These are phyloP conservation scores for Saccharomyces hybrid DNA, from an alignment of 1,139 yeast species.

Conservation along the genomic window DNA sequence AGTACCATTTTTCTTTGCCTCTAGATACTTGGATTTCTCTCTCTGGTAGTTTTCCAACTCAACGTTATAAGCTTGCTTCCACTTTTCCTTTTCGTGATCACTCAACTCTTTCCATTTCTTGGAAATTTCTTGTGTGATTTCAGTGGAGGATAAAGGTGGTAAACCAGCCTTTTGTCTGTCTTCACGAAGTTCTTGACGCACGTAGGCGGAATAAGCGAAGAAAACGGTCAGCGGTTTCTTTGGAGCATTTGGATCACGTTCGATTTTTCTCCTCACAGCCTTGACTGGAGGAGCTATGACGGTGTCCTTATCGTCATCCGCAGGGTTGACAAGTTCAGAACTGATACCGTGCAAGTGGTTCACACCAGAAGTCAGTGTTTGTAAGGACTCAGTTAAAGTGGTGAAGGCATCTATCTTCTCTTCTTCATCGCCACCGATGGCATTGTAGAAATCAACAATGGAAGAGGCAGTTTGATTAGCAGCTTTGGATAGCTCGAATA, in stretches of 20 bases:
- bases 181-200: conserved; percentile 56
- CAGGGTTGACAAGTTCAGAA: conserved; percentile 29
- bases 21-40: conserved; percentile 57
- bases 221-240: conserved; percentile 65
- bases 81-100: conserved; percentile 60
- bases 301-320: conserved; percentile 14
- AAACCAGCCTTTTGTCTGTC: conserved; percentile 55
- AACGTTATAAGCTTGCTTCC: conserved; percentile 66
- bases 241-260: conserved; percentile 51
- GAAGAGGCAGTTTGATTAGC: conserved; percentile 77
- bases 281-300: conserved; percentile 19
- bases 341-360: conserved; percentile 26
- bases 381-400: conserved; percentile 31
- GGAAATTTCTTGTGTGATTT: conserved; percentile 71
- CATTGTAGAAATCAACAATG: conserved; percentile 64
- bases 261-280: conserved; percentile 43
- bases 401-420: conserved; percentile 33
- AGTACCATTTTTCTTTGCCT: conserved; percentile 42
- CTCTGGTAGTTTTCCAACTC: conserved; percentile 58
- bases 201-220: conserved; percentile 65
- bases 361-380: conserved; percentile 30
- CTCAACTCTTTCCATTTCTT: conserved; percentile 68
- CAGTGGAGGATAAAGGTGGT: conserved; percentile 62
- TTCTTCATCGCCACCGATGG: conserved; percentile 36
- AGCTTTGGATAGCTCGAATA: conserved; percentile 72